Percentiles rank a stretch among this genome's conserved stretches.
Conservation (phyloP, 331 rosid genomes). For the Pyrus hybrid region DNA sequence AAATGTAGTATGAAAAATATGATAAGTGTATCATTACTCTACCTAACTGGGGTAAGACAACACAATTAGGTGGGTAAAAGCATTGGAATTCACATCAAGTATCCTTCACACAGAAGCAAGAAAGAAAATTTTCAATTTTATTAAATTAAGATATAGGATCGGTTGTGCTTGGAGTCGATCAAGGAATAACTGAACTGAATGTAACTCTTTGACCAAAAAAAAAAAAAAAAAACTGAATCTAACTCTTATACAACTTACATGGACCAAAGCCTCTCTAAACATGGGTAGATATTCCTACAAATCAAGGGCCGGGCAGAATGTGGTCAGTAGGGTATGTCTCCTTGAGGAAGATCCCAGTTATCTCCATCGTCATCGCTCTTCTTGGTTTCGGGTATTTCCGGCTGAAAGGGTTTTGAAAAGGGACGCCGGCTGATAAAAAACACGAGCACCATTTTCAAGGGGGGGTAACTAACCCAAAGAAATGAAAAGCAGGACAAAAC, state of each 20-base stretch:
- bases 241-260: constrained; percentile 26
- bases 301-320: constrained; percentile 2
- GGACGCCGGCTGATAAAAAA: constrained; percentile 45
- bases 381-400: constrained; percentile 35
- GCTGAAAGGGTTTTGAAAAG: constrained; percentile 6
- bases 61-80: not conserved
- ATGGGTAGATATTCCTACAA: constrained; percentile 19
- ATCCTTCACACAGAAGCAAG: constrained; percentile 8
- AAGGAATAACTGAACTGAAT: constrained; percentile 22
- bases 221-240: too few relatives aligned
- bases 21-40: too few relatives aligned
- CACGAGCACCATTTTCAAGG: not conserved
- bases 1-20: too few relatives aligned
- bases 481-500: not conserved
- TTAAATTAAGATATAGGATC: constrained; percentile 6
- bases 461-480: not conserved
- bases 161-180: constrained; percentile 19
- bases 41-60: not conserved
- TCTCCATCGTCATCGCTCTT: constrained; percentile 64
- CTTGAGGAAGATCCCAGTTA: constrained; percentile 78
- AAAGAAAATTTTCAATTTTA: constrained; percentile 12
- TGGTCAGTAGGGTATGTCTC: constrained; percentile 36
- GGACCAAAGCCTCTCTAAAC: constrained; percentile 31
- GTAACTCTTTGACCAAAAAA: not conserved
- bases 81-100: not conserved